These are phyloP conservation scores for Didymella lethalis DNA, from an alignment of 2,329 filamentous ascomycete species.

Conservation along the genomic window DNA sequence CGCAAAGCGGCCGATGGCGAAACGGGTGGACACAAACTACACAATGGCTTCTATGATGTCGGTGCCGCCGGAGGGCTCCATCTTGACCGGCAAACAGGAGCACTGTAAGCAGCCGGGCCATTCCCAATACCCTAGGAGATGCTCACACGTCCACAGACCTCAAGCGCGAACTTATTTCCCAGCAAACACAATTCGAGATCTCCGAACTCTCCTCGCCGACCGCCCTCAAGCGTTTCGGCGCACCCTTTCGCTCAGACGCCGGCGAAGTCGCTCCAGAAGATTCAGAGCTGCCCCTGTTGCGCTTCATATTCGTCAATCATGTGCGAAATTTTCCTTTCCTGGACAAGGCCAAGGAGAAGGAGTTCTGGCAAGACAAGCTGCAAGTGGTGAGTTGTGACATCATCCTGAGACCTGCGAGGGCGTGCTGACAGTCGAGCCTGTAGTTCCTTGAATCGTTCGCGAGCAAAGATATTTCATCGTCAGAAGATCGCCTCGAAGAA, in stretches of 20 bases:
- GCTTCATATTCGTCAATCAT: constrained; percentile 98
- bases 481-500: constrained; percentile 93
- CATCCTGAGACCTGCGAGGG: not conserved
- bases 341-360: constrained; percentile 95
- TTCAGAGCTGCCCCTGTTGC: constrained; percentile 89
- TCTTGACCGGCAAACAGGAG: constrained; percentile 94
- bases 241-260: constrained; percentile 89
- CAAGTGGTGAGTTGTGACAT: constrained; percentile 74
- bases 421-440: constrained; percentile 30
- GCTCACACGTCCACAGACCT: constrained; percentile 68
- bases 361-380: constrained; percentile 99
- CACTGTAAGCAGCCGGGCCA: constrained; percentile 72
- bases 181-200: constrained; percentile 91
- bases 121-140: not conserved
- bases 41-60: constrained; percentile 55
- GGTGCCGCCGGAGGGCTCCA: constrained; percentile 62
- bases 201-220: constrained; percentile 93
- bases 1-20: constrained; percentile 29
- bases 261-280: constrained; percentile 93
- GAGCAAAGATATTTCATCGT: constrained; percentile 95
- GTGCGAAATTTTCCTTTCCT: constrained; percentile 97
- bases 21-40: constrained; percentile 44
- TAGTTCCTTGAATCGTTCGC: constrained; percentile 97
- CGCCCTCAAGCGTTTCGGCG: constrained; percentile 91
- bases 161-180: constrained; percentile 90